phyloP scores from a whole-genome alignment of 2,329 filamentous ascomycete species.

The Penicillium concentricum region DNA sequence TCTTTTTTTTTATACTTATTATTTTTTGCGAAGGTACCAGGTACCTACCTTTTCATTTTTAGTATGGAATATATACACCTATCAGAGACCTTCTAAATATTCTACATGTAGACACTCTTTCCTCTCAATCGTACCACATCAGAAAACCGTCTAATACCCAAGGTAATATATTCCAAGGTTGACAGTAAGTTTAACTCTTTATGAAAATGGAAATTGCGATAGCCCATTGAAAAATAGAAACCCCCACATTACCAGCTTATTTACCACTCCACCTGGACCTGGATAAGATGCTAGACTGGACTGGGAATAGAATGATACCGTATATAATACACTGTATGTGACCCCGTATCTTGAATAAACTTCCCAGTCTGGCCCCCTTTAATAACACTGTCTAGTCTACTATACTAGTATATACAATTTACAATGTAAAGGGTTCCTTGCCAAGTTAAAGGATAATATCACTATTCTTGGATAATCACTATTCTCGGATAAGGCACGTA shows the following conservation, averaged over 20 bases:
- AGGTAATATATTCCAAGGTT: neutral
- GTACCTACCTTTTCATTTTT: conserved; percentile 7
- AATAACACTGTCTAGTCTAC: neutral
- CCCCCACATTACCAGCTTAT: conserved; percentile 13
- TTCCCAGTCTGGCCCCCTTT: neutral
- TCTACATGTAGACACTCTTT: no score
- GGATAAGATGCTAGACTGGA: neutral
- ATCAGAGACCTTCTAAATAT: neutral
- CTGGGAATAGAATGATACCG: neutral
- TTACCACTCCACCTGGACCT: neutral
- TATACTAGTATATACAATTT: no score
- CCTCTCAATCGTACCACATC: neutral
- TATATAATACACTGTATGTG: neutral
- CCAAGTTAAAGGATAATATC: neutral
- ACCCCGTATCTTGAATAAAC: neutral
- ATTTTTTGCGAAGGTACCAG: conserved; percentile 4
- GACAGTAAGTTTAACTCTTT: no score
- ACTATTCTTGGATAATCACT: neutral
- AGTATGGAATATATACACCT: neutral
- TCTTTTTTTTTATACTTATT: neutral
- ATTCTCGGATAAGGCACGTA: neutral
- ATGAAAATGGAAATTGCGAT: conserved; percentile 15
- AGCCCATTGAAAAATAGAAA: conserved; percentile 2
- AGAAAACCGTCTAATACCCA: neutral
- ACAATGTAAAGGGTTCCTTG: no score